Evolutionary conservation across 352 stramenopile species (phyloP).

Genomic region (Globisporangium okanoganense): DNA sequence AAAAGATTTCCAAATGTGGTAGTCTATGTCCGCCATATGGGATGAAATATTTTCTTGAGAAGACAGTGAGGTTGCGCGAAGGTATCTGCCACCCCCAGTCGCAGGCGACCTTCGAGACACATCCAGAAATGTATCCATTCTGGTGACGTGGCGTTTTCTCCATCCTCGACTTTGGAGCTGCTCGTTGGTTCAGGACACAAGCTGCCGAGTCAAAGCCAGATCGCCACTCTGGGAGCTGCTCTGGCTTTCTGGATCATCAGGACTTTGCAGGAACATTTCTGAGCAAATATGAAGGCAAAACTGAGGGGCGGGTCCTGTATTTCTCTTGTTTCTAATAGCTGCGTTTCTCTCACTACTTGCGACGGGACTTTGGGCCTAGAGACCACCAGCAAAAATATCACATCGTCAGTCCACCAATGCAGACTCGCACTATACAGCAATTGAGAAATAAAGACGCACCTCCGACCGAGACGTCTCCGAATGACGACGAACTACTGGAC

Average conservation of each 20-base stretch:
- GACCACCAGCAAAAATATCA: not conserved
- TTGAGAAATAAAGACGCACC: not conserved
- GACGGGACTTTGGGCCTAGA: conserved; percentile 22
- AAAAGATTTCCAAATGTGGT: not conserved
- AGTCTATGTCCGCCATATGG: not conserved
- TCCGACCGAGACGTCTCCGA: conserved; percentile 4
- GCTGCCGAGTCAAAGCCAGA: not conserved
- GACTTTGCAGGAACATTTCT: not conserved
- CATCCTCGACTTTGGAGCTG: not conserved
- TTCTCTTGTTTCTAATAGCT: not conserved
- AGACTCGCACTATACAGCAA: not conserved
- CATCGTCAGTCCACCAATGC: not conserved
- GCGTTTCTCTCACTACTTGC: conserved; percentile 18
- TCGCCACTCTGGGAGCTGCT: not conserved
- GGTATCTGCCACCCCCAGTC: not conserved
- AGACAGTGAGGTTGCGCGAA: conserved; percentile 12
- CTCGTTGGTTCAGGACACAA: not conserved
- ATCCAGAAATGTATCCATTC: conserved; percentile 3
- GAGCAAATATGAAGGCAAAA: conserved; percentile 4
- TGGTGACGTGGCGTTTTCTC: not conserved
- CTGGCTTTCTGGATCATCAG: not conserved
- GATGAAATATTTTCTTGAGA: not conserved
- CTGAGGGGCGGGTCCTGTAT: conserved; percentile 2
- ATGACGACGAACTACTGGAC: conserved; percentile 12
- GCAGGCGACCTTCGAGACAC: not conserved